Evolutionary conservation across 2,329 filamentous ascomycete species (phyloP).

Genomic region (Hyphodiscus sp.): DNA sequence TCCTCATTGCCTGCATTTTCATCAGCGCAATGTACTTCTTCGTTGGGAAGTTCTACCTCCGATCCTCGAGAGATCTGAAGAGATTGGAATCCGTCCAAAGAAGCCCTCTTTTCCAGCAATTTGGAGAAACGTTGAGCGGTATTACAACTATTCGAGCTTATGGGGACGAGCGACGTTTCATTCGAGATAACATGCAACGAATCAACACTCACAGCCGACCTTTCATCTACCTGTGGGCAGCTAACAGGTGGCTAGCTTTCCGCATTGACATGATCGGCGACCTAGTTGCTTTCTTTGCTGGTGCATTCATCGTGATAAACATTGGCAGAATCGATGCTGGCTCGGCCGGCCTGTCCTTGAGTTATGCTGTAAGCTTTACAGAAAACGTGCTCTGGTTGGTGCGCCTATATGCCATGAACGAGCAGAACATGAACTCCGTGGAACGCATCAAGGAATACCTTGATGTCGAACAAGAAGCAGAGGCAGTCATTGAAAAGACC

Average conservation of each 20-base stretch:
- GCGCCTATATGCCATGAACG: conserved; percentile 85
- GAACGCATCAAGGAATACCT: conserved; percentile 97
- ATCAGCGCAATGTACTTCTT: conserved; percentile 78
- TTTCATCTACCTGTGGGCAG: conserved; percentile 94
- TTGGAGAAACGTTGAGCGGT: conserved; percentile 88
- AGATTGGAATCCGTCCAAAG: conserved; percentile 88
- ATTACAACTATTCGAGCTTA: conserved; percentile 97
- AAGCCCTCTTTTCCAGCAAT: conserved; percentile 95
- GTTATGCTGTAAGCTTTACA: conserved; percentile 93
- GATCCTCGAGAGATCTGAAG: conserved; percentile 91
- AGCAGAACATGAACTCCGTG: conserved; percentile 99
- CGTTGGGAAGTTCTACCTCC: conserved; percentile 82
- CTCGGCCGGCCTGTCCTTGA: conserved; percentile 86
- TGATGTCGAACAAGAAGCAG: conserved; percentile 90
- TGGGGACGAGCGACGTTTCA: conserved; percentile 87
- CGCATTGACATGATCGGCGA: conserved; percentile 87
- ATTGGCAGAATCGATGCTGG: conserved; percentile 82
- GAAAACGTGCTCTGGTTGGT: conserved; percentile 97
- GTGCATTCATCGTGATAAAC: conserved; percentile 80
- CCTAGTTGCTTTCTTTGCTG: conserved; percentile 87
- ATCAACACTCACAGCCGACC: conserved; percentile 90
- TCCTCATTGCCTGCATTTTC: conserved; percentile 79
- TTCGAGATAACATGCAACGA: conserved; percentile 79
- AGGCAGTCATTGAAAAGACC: conserved; percentile 67
- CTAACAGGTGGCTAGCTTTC: conserved; percentile 94